Percentiles rank a stretch among this genome's conserved stretches.
These are phyloP conservation scores for Sugiyamaella floridensis DNA, from an alignment of 805 yeast species.

Conservation along the genomic window DNA sequence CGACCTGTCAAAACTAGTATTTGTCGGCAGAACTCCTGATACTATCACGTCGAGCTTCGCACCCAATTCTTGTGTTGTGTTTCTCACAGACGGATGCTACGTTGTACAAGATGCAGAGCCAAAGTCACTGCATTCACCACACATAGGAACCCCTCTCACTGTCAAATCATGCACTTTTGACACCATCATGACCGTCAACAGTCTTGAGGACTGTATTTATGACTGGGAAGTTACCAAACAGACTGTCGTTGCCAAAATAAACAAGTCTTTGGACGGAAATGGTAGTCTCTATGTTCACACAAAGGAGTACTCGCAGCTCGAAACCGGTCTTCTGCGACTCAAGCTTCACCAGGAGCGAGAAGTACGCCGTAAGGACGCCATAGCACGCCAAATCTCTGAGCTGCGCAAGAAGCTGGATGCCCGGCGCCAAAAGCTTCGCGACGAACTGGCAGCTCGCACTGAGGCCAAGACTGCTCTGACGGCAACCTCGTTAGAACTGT, in stretches of 20 bases:
- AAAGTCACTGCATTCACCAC: neutral
- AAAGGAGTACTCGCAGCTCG: constrained; percentile 6
- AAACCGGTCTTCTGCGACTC: constrained; percentile 1
- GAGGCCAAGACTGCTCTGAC: neutral
- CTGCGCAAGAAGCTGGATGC: constrained; percentile 9
- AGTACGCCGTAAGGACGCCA: neutral
- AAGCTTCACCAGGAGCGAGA: constrained; percentile 1
- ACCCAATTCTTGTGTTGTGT: constrained; percentile 15
- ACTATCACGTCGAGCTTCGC: constrained; percentile 11
- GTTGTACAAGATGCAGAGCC: neutral
- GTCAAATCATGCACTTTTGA: constrained; percentile 23
- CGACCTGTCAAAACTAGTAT: constrained; percentile 12
- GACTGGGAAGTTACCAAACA: constrained; percentile 24
- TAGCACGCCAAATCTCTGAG: constrained; percentile 8
- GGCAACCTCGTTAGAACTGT: neutral
- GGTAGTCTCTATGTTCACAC: constrained; percentile 1
- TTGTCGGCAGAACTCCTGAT: constrained; percentile 17
- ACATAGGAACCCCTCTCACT: constrained; percentile 4
- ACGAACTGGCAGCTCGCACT: neutral
- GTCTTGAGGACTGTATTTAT: constrained; percentile 25
- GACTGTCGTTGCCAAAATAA: constrained; percentile 15
- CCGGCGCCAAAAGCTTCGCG: constrained; percentile 6
- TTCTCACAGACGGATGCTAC: constrained; percentile 21
- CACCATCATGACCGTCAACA: constrained; percentile 24
- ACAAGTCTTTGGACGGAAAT: constrained; percentile 9